Conservation (phyloP, 768 basidiomycete genomes). For the Pleurotus giganteus region DNA sequence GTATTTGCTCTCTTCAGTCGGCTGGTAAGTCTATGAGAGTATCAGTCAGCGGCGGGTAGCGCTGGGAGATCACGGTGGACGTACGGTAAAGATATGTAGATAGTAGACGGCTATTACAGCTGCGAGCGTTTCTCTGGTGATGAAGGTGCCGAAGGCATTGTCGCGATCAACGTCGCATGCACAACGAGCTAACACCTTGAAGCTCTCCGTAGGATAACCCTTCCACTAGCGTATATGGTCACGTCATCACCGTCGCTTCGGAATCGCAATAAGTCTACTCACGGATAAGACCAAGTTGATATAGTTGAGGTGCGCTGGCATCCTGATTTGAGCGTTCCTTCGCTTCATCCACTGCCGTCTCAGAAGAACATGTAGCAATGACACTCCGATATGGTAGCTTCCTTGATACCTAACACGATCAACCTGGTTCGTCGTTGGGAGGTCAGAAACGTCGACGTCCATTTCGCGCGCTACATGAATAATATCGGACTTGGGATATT, state of each 20-base stretch:
- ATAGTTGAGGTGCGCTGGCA: neutral
- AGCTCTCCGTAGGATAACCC: neutral
- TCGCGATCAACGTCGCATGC: neutral
- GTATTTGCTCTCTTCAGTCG: neutral
- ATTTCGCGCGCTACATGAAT: neutral
- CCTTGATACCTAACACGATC: neutral
- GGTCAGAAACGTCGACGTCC: neutral
- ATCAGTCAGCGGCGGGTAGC: neutral
- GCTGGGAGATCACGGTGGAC: neutral
- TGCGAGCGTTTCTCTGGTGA: neutral
- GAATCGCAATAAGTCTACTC: neutral
- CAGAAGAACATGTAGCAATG: neutral
- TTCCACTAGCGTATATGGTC: neutral
- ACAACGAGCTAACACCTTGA: neutral
- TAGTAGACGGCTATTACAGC: neutral
- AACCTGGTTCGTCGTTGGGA: neutral
- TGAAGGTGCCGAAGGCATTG: neutral
- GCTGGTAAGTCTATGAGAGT: neutral
- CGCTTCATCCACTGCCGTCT: neutral
- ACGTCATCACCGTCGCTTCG: neutral
- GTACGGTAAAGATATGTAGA: neutral
- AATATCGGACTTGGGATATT: neutral
- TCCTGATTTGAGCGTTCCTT: neutral
- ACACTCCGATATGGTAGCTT: neutral
- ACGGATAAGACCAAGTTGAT: neutral